phyloP scores from a whole-genome alignment of 306 rosid genomes.

The Prosopis cineraria region DNA sequence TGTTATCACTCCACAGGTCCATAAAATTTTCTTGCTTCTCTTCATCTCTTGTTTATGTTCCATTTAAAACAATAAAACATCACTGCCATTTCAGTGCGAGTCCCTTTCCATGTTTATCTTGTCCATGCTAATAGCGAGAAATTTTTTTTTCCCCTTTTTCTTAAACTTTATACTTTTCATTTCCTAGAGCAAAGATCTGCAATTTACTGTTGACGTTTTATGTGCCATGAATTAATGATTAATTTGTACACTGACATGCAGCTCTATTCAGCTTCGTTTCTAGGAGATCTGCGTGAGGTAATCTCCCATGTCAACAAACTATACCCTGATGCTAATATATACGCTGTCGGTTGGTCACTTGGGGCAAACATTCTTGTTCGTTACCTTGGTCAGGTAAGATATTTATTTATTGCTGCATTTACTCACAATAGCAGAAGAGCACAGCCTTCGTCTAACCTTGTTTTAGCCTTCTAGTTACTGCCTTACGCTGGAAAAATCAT shows the following conservation, averaged over 20 bases:
- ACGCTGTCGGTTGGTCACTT: constrained; percentile 94
- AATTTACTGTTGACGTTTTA: not conserved
- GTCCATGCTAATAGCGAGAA: not conserved
- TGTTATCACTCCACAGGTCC: constrained; percentile 87
- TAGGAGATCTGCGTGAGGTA: constrained; percentile 82
- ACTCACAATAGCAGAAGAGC: not conserved
- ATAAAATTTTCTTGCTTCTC: not conserved
- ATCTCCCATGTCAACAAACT: constrained; percentile 68
- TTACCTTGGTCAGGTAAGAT: constrained; percentile 80
- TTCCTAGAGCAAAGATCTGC: not conserved
- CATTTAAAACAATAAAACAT: not conserved
- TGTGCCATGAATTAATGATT: not conserved
- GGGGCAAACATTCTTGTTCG: constrained; percentile 97
- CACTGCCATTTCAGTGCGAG: not conserved
- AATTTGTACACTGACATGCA: constrained; percentile 49
- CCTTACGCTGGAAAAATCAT: not conserved
- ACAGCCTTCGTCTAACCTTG: not conserved
- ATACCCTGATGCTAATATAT: constrained; percentile 80
- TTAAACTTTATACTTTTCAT: not conserved
- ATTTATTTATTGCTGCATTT: not conserved
- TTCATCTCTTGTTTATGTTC: not conserved
- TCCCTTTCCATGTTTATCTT: not conserved
- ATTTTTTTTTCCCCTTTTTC: not conserved
- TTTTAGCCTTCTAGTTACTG: not conserved
- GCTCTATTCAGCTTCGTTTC: constrained; percentile 94